Conservation (phyloP, 345 rosid species). For the Pelargonium nanum region DNA sequence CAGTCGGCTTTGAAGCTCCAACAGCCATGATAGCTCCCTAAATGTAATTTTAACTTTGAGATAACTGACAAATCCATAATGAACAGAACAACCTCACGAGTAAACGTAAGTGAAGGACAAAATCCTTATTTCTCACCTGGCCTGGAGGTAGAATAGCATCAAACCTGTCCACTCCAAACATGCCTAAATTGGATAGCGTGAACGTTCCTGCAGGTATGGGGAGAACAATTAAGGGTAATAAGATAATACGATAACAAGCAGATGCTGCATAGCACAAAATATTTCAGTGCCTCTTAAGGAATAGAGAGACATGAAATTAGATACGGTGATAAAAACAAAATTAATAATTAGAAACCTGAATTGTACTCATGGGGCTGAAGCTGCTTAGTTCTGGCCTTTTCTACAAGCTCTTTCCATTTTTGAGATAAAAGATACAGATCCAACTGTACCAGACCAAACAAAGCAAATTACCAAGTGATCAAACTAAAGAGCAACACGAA, state of each 20-base stretch:
- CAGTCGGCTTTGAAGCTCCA: slow-evolving; percentile 93
- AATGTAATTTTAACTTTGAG: slow-evolving; percentile 10
- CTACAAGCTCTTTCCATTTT: slow-evolving; percentile 95
- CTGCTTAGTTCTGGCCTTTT: slow-evolving; percentile 78
- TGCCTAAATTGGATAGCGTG: slow-evolving; percentile 84
- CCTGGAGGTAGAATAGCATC: slow-evolving; percentile 99
- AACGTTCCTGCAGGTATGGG: slow-evolving; percentile 60
- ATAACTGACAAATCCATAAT: slow-evolving; percentile 10
- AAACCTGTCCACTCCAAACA: slow-evolving; percentile 94
- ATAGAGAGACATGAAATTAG: not conserved
- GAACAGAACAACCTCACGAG: not conserved
- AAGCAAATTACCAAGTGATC: not conserved
- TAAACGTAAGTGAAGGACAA: not conserved
- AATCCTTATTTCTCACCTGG: slow-evolving; percentile 42
- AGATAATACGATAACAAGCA: not conserved
- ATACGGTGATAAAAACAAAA: not conserved
- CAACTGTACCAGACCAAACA: slow-evolving; percentile 32
- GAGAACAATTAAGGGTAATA: slow-evolving; percentile 4
- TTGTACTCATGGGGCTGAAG: slow-evolving; percentile 90
- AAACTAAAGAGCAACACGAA: not conserved
- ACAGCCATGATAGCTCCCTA: slow-evolving; percentile 99
- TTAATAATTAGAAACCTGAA: slow-evolving; percentile 45
- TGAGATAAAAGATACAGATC: slow-evolving; percentile 78
- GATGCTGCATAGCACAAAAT: no score
- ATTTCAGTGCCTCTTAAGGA: not conserved